Percentiles rank a stretch among this genome's conserved stretches.
Conservation (phyloP, 441 rosid genomes). For the Hura crepitans region DNA sequence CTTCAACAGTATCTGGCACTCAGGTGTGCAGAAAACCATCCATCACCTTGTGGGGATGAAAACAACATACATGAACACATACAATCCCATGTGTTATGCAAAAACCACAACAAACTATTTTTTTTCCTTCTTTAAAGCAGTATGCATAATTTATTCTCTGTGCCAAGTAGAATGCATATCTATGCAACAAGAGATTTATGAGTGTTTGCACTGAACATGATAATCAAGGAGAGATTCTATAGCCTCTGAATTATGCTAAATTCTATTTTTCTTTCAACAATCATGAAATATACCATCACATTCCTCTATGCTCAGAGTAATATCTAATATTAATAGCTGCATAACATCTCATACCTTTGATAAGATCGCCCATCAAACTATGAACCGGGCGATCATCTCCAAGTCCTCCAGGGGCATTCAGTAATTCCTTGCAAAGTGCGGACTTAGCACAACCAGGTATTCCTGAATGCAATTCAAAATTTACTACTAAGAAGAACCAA, state of each 20-base stretch:
- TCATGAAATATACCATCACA: neutral
- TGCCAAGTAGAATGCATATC: too few species aligned
- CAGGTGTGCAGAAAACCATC: neutral
- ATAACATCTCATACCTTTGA: slow-evolving; percentile 52
- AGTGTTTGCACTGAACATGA: neutral
- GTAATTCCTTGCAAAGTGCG: slow-evolving; percentile 83
- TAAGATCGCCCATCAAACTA: slow-evolving; percentile 91
- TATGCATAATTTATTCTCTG: too few species aligned
- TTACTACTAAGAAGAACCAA: slow-evolving; percentile 15
- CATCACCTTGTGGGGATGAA: too few species aligned
- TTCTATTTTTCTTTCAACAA: neutral
- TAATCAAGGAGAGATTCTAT: neutral
- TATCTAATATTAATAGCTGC: neutral
- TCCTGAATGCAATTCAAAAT: slow-evolving; percentile 40
- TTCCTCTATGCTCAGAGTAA: neutral
- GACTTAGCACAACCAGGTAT: slow-evolving; percentile 98
- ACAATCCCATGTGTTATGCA: neutral
- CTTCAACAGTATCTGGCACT: neutral
- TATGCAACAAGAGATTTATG: neutral
- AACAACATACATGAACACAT: neutral
- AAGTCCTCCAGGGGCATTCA: slow-evolving; percentile 61
- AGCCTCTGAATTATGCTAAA: neutral
- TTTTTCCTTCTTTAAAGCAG: neutral
- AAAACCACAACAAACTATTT: neutral
- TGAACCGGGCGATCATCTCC: slow-evolving; percentile 81